Base-by-base conservation (phyloP, 2,329 filamentous ascomycete genomes). In the Calonectria hongkongensis region DNA sequence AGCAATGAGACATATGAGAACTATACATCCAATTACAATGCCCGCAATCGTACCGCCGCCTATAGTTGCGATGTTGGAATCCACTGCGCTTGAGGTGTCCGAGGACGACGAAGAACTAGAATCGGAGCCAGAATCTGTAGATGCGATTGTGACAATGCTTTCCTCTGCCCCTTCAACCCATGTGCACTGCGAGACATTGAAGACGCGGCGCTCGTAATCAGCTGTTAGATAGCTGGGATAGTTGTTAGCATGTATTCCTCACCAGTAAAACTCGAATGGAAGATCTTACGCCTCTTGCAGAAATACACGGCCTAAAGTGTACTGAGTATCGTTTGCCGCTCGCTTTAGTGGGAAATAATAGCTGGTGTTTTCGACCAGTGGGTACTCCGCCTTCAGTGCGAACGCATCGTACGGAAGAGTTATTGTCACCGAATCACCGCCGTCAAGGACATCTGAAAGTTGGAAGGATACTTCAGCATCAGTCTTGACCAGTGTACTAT, bases 321-420 rank as follows among this genome's bases (percentile, higher is more conserved):
- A 75, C 39, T 75, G 74, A 2, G 74, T 74, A 2, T 65, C 70
- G 30, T 75, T 75, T 10, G 69, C 62, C 18, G 74, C 74, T 18
- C 70, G 47, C 28, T 73, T 73, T 0, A 75, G 36, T n/a, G 74
- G 74, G 39, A 75, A 75, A 30, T 75, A 75, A 28, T 73, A 73
- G 21, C 56, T 65, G 12, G 66, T 39, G 9, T 66, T 62, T 27
- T 69, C 54, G 1, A 75, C 62, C 1, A 74, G 50, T 5, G 74
- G 74, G 13, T 73, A 73, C 10, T 62, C 47, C 18, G 56, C 67
- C n/a, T 69, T 25, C 7, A 75, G 54, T 27, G 74, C 72, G 45
- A 75, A 75, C 13, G 70, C 72, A 15, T 73, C 73, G 18, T 75
- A 75, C n/a, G 74, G 74, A 27, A 75, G 68, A 18, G 66, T 68